Conservation (phyloP, 2,329 filamentous ascomycete species). For the Ceratocystis cacaofunesta region DNA sequence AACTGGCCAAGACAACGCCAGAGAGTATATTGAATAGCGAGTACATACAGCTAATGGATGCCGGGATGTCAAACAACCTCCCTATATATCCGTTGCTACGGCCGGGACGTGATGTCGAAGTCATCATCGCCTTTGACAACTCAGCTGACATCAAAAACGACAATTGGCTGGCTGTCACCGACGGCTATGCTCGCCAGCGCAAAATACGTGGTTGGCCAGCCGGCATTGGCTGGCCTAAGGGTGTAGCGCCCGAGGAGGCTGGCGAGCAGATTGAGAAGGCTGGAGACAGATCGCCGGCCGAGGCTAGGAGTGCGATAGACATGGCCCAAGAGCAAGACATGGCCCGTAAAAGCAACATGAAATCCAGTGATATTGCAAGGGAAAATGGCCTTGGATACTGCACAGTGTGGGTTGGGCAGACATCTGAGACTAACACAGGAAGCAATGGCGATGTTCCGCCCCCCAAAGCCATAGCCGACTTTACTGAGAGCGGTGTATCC, state of each 20-base stretch:
- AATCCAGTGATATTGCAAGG: constrained; percentile 15
- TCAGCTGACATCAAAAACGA: constrained; percentile 86
- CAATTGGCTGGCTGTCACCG: constrained; percentile 89
- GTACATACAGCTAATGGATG: constrained; percentile 81
- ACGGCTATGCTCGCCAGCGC: constrained; percentile 81
- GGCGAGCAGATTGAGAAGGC: constrained; percentile 40
- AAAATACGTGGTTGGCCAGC: constrained; percentile 90
- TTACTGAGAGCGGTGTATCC: constrained; percentile 48
- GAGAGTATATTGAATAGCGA: constrained; percentile 55
- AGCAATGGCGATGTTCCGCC: constrained; percentile 29
- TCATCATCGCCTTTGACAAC: constrained; percentile 85
- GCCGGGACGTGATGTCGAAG: constrained; percentile 73
- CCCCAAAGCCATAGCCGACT: constrained; percentile 42
- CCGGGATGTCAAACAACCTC: constrained; percentile 96
- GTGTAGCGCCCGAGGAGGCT: constrained; percentile 16
- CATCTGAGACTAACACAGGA: constrained; percentile 47
- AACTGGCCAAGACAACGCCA: constrained; percentile 62
- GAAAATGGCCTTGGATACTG: constrained; percentile 63
- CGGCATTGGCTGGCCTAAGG: constrained; percentile 80
- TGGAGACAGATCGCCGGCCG: constrained; percentile 48
- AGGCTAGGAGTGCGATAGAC: constrained; percentile 46
- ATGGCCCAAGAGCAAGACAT: constrained; percentile 33
- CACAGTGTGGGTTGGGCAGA: constrained; percentile 87
- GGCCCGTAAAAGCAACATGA: neutral
- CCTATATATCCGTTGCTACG: constrained; percentile 89